Base-by-base conservation (phyloP, 148 eudicot genomes). In the Silene uniflora region DNA sequence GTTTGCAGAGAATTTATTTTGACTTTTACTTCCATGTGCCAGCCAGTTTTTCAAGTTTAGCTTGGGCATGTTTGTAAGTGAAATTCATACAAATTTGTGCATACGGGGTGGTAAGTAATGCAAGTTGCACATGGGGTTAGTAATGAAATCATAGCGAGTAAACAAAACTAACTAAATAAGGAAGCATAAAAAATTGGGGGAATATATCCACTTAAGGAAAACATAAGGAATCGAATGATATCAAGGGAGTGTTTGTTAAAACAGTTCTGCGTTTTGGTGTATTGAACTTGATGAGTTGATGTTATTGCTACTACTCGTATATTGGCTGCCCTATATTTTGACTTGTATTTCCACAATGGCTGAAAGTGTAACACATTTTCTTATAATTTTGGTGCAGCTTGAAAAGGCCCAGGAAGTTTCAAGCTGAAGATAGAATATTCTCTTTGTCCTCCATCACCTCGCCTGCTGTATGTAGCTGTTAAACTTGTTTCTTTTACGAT, bases 341-440 rank as follows among this genome's bases (percentile, higher is more conserved):
- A 46, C 70, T 18, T 67, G 70, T 25, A 29, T 35, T 46, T 42
- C 61, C 25, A 13, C 19, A 64, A 3, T 21, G 49, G 11, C 69
- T 73, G n/a, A 6, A 16, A 35, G 17, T 24, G 12, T 76, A 55
- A 21, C 21, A 39, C 0, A 13, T 69, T 22, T 44, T 22, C 44
- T 14, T 62, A 65, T 67, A 19, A 19, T 73, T 60, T 71, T 77
- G 62, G 42, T 79, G 76, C 89, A 92, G 97, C 84, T 73, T 87
- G 61, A 92, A 92, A 81, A 84, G 92, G 69, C 86, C 95, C 44
- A 90, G 89, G 79, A 92, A 90, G 86, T 88, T 92, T 75, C 97
- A 90, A 86, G 89, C 86, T 49, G 95, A 92, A 84, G 96, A 91
- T 82, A 90, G 97, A 80, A 79, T 92, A 29, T 92, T 90, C 78